These are phyloP conservation scores for Citrus mangshanensis DNA, from an alignment of 345 rosid species.

Conservation along the genomic window DNA sequence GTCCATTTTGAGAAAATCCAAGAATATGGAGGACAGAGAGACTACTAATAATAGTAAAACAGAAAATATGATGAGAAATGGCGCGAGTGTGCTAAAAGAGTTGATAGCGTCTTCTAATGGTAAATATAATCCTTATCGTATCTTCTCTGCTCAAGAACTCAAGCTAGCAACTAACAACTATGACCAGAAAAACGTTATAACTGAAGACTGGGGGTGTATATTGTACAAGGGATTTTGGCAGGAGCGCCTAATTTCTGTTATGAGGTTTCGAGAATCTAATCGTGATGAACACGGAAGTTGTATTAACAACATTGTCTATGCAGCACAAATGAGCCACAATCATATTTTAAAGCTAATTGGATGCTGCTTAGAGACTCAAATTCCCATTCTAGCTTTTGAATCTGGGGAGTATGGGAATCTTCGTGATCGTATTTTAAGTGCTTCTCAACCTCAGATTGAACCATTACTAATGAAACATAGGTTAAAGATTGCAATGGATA, in stretches of 20 bases:
- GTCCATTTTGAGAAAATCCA: no score
- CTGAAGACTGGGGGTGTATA: background rate
- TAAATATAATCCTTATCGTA: background rate
- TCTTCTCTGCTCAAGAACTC: conserved; percentile 13
- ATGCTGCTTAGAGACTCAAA: no score
- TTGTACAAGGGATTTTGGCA: conserved; percentile 1
- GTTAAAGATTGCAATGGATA: conserved; percentile 23
- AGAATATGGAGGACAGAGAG: no score
- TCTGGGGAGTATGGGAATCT: background rate
- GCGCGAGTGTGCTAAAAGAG: background rate
- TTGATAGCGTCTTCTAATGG: background rate
- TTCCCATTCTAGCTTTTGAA: no score
- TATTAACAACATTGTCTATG: no score
- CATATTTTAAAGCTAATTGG: no score
- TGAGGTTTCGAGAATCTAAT: background rate
- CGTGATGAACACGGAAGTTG: background rate
- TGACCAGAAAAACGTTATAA: background rate
- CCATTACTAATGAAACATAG: conserved; percentile 15
- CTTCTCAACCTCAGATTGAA: background rate
- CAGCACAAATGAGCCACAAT: no score
- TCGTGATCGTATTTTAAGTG: no score
- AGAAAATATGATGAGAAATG: background rate
- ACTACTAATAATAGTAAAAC: no score
- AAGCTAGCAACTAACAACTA: conserved; percentile 5
- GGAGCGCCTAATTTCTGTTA: conserved; percentile 7